Evolutionary conservation across 2,329 filamentous ascomycete species (phyloP), one percentile per base, ranked within the genome.

Genomic region (Cytospora chrysosperma): DNA sequence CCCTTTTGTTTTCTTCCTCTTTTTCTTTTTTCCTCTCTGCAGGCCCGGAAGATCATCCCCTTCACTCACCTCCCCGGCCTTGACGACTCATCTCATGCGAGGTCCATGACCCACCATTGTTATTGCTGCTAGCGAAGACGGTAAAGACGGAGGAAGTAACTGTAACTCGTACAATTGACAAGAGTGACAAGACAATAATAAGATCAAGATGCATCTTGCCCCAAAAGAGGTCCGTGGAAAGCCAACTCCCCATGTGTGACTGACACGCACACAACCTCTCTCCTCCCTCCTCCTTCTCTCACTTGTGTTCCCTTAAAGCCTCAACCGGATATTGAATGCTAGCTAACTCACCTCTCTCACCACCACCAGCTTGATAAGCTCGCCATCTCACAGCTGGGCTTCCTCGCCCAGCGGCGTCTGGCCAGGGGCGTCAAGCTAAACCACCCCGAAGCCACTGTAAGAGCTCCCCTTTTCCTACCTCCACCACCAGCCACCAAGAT

Each of bases 371-470:
- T 98, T 73, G 94, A 98, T 83, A 98, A 98, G 87, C 91, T 98
- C 77, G 85, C 90, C 75, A 94, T 96, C 74, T 91, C 93, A 61
- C 92, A 97, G 77, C 81, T 96, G 66, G 94, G 94, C 70, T 84
- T 90, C 69, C 84, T 97, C 56, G 94, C 94, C 61, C 94, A 98
- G 80, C 85, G 89, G 68, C 87, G 94, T 65, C 87, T 98, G 69
- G 94, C 94, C 34, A 83, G 94, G 71, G 94, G 94, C 58, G 88
- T 97, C 60, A 90, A 88, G 74, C 81, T 98, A 70, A 98, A 98
- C 74, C 92, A 97, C 79, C 83, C 90, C 34, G 94, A 98, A 81
- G 92, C 94, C 66, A 88, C 87, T 69, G 92, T 95, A 77, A 72
- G 76, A 67, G 63, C 50, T 34, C 30, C 17, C 27, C 24, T 7